Conservation (phyloP, 768 basidiomycete genomes). For the Leccinum ochraceum region DNA sequence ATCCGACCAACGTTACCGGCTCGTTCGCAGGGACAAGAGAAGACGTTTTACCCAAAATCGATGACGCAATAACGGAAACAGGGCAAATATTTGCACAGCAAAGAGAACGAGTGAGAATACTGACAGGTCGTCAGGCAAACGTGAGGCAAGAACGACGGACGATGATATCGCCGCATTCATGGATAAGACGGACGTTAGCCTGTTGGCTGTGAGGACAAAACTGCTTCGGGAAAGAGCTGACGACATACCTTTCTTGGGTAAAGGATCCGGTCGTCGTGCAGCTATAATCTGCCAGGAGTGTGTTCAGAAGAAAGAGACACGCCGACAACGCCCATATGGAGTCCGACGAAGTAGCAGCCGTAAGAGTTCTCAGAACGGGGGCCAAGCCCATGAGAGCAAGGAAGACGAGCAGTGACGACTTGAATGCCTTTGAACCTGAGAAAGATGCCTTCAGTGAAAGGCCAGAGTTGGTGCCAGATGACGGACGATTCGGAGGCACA, state of each 20-base stretch:
- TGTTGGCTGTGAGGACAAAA: slow-evolving; percentile 37
- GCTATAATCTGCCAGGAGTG: slow-evolving; percentile 82
- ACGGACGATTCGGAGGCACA: slow-evolving; percentile 29
- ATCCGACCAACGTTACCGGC: slow-evolving; percentile 14
- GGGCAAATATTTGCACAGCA: slow-evolving; percentile 79
- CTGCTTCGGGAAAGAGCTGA: slow-evolving; percentile 22
- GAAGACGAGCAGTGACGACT: slow-evolving; percentile 85
- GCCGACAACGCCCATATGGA: slow-evolving; percentile 97
- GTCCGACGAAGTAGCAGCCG: slow-evolving; percentile 93
- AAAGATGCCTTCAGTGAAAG: slow-evolving; percentile 12
- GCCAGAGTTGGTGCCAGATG: neutral
- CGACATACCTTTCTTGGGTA: slow-evolving; percentile 58
- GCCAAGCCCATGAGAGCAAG: slow-evolving; percentile 87
- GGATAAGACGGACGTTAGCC: slow-evolving; percentile 80
- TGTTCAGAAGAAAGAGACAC: slow-evolving; percentile 77
- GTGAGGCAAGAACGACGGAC: slow-evolving; percentile 90
- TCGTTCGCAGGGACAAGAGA: slow-evolving; percentile 12
- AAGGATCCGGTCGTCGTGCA: slow-evolving; percentile 44
- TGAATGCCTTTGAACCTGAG: slow-evolving; percentile 68
- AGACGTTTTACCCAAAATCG: slow-evolving; percentile 58
- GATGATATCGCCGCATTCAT: slow-evolving; percentile 93
- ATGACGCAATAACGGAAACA: slow-evolving; percentile 78
- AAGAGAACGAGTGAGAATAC: slow-evolving; percentile 90
- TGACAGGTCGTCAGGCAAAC: slow-evolving; percentile 76
- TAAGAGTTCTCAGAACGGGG: slow-evolving; percentile 89